Conservation (phyloP, 192 early-diverging fungal species). For the Lunasporangiospora selenospora region DNA sequence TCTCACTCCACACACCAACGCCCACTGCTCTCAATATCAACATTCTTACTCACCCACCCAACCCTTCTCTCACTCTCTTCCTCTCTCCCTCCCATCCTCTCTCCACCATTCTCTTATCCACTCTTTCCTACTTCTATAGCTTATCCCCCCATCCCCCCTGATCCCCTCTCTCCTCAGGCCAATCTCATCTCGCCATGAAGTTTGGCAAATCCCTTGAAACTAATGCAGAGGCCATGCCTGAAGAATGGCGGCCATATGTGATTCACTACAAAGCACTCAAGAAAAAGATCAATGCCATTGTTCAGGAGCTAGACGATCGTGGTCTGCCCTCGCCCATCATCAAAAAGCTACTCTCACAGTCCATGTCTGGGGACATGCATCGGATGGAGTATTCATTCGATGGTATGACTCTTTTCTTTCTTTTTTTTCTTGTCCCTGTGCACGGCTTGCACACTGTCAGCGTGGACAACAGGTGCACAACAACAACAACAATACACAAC, state of each 20-base stretch:
- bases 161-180: neutral
- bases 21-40: neutral
- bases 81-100: neutral
- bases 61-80: neutral
- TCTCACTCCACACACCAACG: neutral
- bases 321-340: conserved; percentile 49
- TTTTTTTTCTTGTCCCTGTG: neutral
- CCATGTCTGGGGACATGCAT: conserved; percentile 27
- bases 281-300: conserved; percentile 74
- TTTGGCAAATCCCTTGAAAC: conserved; percentile 75
- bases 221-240: conserved; percentile 70
- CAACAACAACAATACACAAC: too few relatives aligned
- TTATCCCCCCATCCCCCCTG: neutral
- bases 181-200: conserved; percentile 64
- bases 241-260: conserved; percentile 74
- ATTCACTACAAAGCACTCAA: conserved; percentile 81
- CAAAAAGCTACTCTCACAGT: conserved; percentile 27
- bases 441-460: too few relatives aligned
- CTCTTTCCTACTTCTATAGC: neutral
- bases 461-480: too few relatives aligned
- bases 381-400: conserved; percentile 43
- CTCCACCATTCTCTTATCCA: neutral
- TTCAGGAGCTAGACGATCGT: conserved; percentile 66
- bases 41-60: neutral
- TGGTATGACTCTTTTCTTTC: conserved; percentile 6